Evolutionary conservation across 257 asterid genomes (phyloP), one percentile per base, ranked within the genome.

Genomic region (Ajuga chamaepitys): DNA sequence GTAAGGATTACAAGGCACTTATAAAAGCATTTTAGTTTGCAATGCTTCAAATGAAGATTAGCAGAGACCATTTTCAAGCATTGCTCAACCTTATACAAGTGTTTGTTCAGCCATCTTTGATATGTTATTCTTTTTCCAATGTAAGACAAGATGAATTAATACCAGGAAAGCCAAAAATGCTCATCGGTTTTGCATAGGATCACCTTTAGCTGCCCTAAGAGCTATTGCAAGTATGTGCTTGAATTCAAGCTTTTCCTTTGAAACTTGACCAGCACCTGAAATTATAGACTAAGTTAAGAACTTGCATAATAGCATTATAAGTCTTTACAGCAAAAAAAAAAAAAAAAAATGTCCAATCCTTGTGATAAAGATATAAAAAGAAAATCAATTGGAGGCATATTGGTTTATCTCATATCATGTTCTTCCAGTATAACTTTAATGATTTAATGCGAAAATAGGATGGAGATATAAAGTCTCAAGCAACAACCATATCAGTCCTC

Each of bases 151-250:
- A 85, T 61, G 67, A 81, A 83, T 75, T 70, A 80, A 72, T 77
- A 83, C 94, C 86, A 81, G 88, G 88, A 84, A 82, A 83, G 85
- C 94, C 81, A 84, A 82, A 81, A 81, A 83, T 87, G 95, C 95
- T 89, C 95, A 89, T 92, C 83, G 97, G 74, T 86, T 85, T 85
- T 85, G 97, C 95, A 85, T 84, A 85, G 67, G 89, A 85, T 89
- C 97, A 89, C 97, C 97, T 87, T 85, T 89, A 87, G 97, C 97
- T 77, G 95, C 97, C 80, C 95, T 95, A 66, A 85, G 82, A 83
- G 97, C 95, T 77, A 89, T 89, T 58, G 91, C 67, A 80, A 89
- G 95, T 84, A 95, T 86, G 77, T 85, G 95, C 83, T 89, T 89
- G 91, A 89, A 89, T 74, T 89, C 97, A 73, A 89, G 97, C 85